Evolutionary conservation across 2,329 filamentous ascomycete species (phyloP), one percentile per base, ranked within the genome.

Genomic region (Phaeosphaeria sp.): DNA sequence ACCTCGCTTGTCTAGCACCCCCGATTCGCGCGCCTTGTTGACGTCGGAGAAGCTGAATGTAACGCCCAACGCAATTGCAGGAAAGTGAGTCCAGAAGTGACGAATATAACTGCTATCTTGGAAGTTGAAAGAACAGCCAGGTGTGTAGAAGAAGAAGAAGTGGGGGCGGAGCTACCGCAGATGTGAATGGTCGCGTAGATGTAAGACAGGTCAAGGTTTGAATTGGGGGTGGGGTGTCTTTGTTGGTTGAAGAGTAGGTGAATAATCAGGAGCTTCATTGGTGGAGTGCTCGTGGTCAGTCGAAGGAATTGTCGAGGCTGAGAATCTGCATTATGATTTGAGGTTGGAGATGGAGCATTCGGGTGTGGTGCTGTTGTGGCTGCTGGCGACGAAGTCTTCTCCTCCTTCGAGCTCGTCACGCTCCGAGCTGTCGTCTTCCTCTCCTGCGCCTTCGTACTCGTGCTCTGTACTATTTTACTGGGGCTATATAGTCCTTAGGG

Each of bases 71-170:
- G 60, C 33, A 17, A 65, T 41, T 11, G 59, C 46, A 2, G 67
- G 39, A 10, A 63, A 46, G 47, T 46, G 3, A 55, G 50, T 42
- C 65, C 54, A 44, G 63, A 67, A 2, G 63, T 56, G 23, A 63
- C 63, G 55, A 58, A 36, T 13, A 36, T 58, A 1, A 64, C 69
- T 2, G 60, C 60, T 3, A 71, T 66, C 2, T 59, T 57, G 9
- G 63, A 44, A 2, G 59, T 58, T 44, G 42, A 44, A 9, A 22
- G 21, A 5, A 18, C 9, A 22, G 42, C 1, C 21, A 18, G 42
- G 25, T 27, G 25, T 4, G 25, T 27, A 15, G 41, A 18, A 3
- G 41, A 18, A 42, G 7, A 11, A n/a, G 41, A 30, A 11, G 25
- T 13, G 7, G 30, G 30, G 13, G 5, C 13, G 3, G 3, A 6